phyloP scores from a whole-genome alignment of 1,284 basidiomycete genomes.

The Apiotrichum porosum region DNA sequence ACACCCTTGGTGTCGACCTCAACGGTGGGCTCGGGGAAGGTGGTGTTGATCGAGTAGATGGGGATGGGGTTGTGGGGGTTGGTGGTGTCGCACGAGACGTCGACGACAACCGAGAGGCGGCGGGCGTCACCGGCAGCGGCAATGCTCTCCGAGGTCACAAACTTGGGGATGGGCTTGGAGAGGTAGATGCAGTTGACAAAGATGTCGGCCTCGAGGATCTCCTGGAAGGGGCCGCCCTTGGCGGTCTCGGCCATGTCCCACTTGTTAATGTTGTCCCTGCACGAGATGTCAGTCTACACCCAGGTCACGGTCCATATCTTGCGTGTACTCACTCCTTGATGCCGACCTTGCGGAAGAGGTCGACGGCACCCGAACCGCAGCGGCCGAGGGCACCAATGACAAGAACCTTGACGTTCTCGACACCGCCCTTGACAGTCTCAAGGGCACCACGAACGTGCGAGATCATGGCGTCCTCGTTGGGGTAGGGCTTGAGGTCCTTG shows the following conservation, averaged over 20 bases:
- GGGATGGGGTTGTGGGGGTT: conserved; percentile 99
- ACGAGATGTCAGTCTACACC: too few species aligned
- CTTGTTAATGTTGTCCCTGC: conserved; percentile 86
- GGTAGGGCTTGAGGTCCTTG: conserved; percentile 68
- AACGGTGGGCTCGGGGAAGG: conserved; percentile 89
- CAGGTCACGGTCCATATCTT: conserved; percentile 3
- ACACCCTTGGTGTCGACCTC: conserved; percentile 69
- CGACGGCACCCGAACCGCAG: conserved; percentile 94
- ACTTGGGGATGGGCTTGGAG: conserved; percentile 78
- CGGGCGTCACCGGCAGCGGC: conserved; percentile 64
- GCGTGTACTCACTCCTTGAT: conserved; percentile 64
- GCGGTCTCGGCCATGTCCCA: conserved; percentile 98
- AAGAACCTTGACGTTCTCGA: conserved; percentile 74
- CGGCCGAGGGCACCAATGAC: conserved; percentile 95
- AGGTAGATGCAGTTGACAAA: conserved; percentile 99
- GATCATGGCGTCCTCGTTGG: conserved; percentile 77
- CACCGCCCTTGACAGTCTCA: conserved; percentile 56
- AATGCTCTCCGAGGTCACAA: conserved; percentile 74
- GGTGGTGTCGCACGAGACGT: conserved; percentile 98
- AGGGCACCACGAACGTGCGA: conserved; percentile 63
- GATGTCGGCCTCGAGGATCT: conserved; percentile 94
- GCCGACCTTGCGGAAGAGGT: conserved; percentile 90
- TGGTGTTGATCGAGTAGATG: conserved; percentile 92
- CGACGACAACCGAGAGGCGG: conserved; percentile 78
- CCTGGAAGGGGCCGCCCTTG: conserved; percentile 93